Evolutionary conservation across 1,284 basidiomycete species (phyloP).

Genomic region (Cryptococcus sp.): DNA sequence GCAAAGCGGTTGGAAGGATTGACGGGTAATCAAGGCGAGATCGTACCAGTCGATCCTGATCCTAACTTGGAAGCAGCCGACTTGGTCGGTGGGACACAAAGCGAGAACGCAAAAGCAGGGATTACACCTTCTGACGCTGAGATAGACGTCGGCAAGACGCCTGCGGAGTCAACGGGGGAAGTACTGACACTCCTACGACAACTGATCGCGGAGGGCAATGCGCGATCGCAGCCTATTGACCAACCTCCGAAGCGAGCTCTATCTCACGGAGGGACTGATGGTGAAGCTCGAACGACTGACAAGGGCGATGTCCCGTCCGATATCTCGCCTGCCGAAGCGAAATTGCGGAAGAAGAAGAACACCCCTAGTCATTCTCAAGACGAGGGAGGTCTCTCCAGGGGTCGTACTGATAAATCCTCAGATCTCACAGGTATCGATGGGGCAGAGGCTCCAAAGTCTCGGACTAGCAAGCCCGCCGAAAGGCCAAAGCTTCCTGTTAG

Average conservation of each 20-base stretch:
- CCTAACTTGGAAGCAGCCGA: neutral
- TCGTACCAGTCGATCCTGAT: neutral
- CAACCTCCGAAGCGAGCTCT: neutral
- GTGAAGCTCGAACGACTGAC: neutral
- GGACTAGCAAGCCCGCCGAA: too few relatives aligned
- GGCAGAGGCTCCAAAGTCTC: too few relatives aligned
- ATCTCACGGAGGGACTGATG: too few relatives aligned
- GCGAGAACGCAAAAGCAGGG: neutral
- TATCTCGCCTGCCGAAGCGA: neutral
- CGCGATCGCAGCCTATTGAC: neutral
- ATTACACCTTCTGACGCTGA: neutral
- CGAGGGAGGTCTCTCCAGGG: neutral
- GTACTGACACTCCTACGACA: neutral
- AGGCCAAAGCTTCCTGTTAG: too few relatives aligned
- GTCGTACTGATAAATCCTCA: neutral
- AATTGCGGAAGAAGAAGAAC: neutral
- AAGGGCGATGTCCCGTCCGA: neutral
- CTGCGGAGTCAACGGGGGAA: neutral
- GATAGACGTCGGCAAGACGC: neutral
- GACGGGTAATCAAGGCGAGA: constrained; percentile 14
- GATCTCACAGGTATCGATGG: too few relatives aligned
- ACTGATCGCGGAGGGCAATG: neutral
- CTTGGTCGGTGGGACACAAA: neutral
- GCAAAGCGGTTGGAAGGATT: constrained; percentile 5
- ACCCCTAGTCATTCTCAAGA: neutral